Conservation (phyloP, 2,329 filamentous ascomycete genomes). For the Ramularia collo-cygni region DNA sequence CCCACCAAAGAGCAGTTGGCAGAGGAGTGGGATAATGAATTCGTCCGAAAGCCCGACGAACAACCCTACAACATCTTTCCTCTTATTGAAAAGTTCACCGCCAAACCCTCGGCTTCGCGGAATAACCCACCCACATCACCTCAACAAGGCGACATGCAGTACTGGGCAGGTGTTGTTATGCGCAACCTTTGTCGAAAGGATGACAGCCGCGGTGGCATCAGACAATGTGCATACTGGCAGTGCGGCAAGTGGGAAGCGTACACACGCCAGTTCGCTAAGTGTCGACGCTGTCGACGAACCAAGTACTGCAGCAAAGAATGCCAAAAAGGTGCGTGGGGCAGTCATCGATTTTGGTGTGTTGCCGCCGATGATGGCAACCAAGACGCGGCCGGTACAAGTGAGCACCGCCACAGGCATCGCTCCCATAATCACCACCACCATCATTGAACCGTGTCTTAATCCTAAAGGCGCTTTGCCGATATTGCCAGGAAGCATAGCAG, state of each 20-base stretch:
- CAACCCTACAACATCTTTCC: slow-evolving; percentile 75
- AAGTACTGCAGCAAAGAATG: slow-evolving; percentile 97
- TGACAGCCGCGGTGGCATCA: slow-evolving; percentile 85
- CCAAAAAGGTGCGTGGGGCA: slow-evolving; percentile 98
- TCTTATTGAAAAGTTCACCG: slow-evolving; percentile 95
- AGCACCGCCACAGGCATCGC: too few relatives aligned
- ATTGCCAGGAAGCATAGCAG: too few relatives aligned
- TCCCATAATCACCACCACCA: too few relatives aligned
- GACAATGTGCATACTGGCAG: slow-evolving; percentile 96
- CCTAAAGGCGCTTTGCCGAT: too few relatives aligned
- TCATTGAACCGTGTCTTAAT: too few relatives aligned
- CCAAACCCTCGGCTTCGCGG: slow-evolving; percentile 56
- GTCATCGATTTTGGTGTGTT: slow-evolving; percentile 96
- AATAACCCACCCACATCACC: slow-evolving; percentile 63
- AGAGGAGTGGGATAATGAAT: slow-evolving; percentile 88
- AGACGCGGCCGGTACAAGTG: too few relatives aligned
- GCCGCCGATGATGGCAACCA: slow-evolving; percentile 60
- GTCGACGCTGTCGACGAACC: slow-evolving; percentile 86
- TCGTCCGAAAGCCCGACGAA: slow-evolving; percentile 38
- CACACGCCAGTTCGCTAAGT: slow-evolving; percentile 95
- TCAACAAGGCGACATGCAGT: slow-evolving; percentile 68
- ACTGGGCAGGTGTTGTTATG: slow-evolving; percentile 99
- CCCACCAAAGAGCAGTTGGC: slow-evolving; percentile 48
- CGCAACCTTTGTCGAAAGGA: slow-evolving; percentile 97
- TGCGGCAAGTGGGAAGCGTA: slow-evolving; percentile 98